Evolutionary conservation across 2,329 filamentous ascomycete genomes (phyloP).

Genomic region (Arthrobotrys pseudoclavata): DNA sequence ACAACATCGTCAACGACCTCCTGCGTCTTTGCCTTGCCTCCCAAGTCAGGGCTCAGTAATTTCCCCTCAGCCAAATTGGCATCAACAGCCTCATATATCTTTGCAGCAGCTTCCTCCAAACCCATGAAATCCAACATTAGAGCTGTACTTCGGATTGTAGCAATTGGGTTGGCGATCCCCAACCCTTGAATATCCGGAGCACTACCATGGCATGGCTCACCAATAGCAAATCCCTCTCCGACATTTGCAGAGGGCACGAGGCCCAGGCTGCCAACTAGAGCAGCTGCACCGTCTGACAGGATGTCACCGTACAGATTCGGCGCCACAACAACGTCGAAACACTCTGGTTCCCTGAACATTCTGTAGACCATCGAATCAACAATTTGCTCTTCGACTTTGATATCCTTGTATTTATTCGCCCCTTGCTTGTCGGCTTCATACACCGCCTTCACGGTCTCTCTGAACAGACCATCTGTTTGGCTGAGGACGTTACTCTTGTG

Average conservation of each 20-base stretch:
- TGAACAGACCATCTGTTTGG: conserved; percentile 96
- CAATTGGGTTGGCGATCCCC: conserved; percentile 95
- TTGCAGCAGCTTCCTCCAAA: conserved; percentile 85
- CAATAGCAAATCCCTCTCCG: conserved; percentile 92
- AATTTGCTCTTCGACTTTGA: conserved; percentile 93
- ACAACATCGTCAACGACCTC: conserved; percentile 91
- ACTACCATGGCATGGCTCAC: conserved; percentile 96
- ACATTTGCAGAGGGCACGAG: conserved; percentile 96
- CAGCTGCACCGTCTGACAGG: conserved; percentile 92
- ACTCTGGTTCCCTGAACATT: conserved; percentile 93
- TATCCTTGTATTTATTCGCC: conserved; percentile 71
- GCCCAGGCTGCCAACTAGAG: conserved; percentile 89
- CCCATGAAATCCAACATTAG: conserved; percentile 97
- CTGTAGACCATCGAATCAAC: conserved; percentile 99
- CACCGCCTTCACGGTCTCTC: conserved; percentile 76
- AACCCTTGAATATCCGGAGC: conserved; percentile 95
- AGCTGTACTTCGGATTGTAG: conserved; percentile 88
- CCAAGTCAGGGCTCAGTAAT: conserved; percentile 88
- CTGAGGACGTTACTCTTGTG: conserved; percentile 98
- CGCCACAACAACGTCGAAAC: conserved; percentile 97
- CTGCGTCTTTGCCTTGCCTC: conserved; percentile 85
- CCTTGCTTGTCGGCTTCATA: conserved; percentile 72
- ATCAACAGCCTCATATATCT: conserved; percentile 93
- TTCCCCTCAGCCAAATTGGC: conserved; percentile 86
- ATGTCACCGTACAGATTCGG: conserved; percentile 99